Evolutionary conservation across 208 protist species (phyloP).

Genomic region (Trypanosoma melophagium): DNA sequence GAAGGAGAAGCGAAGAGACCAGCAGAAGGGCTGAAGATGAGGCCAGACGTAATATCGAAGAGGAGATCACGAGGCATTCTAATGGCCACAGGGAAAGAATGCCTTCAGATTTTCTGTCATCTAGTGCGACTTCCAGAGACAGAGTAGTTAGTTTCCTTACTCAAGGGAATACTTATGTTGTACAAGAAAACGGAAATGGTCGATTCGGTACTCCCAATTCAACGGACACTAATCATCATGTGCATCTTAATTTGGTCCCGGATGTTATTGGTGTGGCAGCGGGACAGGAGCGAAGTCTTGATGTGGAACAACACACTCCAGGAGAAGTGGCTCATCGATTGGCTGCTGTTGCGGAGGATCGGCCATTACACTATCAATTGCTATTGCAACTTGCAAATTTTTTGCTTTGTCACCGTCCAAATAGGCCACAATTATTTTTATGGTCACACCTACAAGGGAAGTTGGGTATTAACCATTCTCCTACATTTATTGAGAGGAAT

Average conservation of each 20-base stretch:
- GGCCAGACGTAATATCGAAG: not conserved
- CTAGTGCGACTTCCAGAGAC: not conserved
- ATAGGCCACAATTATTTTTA: not conserved
- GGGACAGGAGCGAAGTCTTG: not conserved
- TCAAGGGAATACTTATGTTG: not conserved
- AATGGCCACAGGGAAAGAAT: not conserved
- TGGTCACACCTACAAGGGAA: slow-evolving; percentile 15
- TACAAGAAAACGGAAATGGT: not conserved
- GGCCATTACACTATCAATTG: not conserved
- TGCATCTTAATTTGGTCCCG: slow-evolving; percentile 11
- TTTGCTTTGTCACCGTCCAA: not conserved
- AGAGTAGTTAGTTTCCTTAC: not conserved
- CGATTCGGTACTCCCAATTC: not conserved
- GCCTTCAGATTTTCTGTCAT: too few species aligned
- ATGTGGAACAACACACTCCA: not conserved
- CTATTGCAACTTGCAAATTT: not conserved
- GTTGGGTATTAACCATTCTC: not conserved
- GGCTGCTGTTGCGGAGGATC: not conserved
- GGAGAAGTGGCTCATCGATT: slow-evolving; percentile 2
- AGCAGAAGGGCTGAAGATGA: not conserved
- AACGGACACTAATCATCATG: not conserved
- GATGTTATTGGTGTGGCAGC: slow-evolving; percentile 2
- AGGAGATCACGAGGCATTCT: not conserved
- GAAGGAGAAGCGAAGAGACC: slow-evolving; percentile 1
- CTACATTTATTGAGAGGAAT: not conserved